Percentiles rank a stretch among this genome's conserved stretches.
Evolutionary conservation across 306 rosid species (phyloP).

Genomic region (Echinosophora koreensis): DNA sequence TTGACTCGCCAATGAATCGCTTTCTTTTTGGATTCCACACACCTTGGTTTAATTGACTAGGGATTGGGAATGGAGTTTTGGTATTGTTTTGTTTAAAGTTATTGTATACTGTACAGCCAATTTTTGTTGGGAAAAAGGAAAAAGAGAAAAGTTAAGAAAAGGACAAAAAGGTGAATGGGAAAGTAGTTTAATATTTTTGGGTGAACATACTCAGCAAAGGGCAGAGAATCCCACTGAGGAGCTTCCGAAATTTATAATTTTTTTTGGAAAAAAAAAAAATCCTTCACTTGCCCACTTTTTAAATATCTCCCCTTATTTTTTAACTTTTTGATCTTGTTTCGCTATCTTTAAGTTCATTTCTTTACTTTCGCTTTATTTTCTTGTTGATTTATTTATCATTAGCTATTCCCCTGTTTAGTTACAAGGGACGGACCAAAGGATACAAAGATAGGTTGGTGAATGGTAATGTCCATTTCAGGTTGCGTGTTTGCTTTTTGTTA

Average conservation of each 20-base stretch:
- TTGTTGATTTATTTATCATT: not conserved
- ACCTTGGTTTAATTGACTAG: not conserved
- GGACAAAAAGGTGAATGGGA: constrained; percentile 35
- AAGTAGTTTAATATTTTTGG: constrained; percentile 35
- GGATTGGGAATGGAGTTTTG: not conserved
- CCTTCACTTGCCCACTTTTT: too few relatives aligned
- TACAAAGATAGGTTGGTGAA: not conserved
- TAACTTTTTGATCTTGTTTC: too few relatives aligned
- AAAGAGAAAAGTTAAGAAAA: constrained; percentile 10
- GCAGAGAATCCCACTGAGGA: constrained; percentile 58
- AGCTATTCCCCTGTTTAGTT: too few relatives aligned
- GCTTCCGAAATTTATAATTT: constrained; percentile 29
- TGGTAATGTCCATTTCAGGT: constrained; percentile 1
- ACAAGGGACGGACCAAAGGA: not conserved
- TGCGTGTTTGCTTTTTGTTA: constrained; percentile 31
- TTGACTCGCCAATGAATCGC: constrained; percentile 4
- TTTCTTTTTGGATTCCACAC: constrained; percentile 8
- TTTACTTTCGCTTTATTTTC: constrained; percentile 40
- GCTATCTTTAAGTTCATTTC: too few relatives aligned
- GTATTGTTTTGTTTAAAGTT: not conserved
- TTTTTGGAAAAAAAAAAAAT: too few relatives aligned
- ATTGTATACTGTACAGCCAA: not conserved
- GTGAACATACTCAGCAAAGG: constrained; percentile 21
- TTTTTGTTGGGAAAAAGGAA: too few relatives aligned
- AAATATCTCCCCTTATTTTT: too few relatives aligned